Percentiles rank a stretch among this genome's conserved stretches.
phyloP scores from a whole-genome alignment of 345 rosid species.

The Eucalyptus pauciflora region DNA sequence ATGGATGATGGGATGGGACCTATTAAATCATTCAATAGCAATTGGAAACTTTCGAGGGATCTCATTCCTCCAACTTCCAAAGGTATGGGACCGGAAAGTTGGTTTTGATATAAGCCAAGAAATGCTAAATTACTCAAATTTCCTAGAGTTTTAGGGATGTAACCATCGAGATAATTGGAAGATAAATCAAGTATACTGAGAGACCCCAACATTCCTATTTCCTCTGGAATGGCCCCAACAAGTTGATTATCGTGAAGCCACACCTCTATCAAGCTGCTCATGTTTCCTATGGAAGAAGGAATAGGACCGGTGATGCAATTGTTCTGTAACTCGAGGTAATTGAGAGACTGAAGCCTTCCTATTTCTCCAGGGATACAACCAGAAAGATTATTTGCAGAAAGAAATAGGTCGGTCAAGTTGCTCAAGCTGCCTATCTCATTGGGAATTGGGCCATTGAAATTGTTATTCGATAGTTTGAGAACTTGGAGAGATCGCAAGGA shows the following conservation, averaged over 20 bases:
- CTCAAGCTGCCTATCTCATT: neutral
- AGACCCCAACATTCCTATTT: no score
- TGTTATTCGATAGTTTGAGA: neutral
- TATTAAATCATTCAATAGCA: neutral
- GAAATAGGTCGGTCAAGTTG: neutral
- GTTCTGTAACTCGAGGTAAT: neutral
- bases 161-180: neutral
- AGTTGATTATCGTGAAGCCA: neutral
- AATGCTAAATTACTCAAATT: neutral
- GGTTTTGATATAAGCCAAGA: neutral
- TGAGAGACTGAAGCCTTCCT: neutral
- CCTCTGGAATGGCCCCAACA: neutral
- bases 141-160: neutral
- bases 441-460: neutral
- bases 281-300: neutral
- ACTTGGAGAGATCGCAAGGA: neutral
- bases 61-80: neutral
- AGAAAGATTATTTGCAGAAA: neutral
- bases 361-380: neutral
- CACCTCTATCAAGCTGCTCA: neutral
- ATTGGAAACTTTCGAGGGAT: rapidly evolving
- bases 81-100: neutral
- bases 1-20: neutral
- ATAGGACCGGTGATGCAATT: neutral
- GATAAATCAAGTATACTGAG: no score